Evolutionary conservation across 139 green algal genomes (phyloP).

Genomic region (Dunaliella sp.): DNA sequence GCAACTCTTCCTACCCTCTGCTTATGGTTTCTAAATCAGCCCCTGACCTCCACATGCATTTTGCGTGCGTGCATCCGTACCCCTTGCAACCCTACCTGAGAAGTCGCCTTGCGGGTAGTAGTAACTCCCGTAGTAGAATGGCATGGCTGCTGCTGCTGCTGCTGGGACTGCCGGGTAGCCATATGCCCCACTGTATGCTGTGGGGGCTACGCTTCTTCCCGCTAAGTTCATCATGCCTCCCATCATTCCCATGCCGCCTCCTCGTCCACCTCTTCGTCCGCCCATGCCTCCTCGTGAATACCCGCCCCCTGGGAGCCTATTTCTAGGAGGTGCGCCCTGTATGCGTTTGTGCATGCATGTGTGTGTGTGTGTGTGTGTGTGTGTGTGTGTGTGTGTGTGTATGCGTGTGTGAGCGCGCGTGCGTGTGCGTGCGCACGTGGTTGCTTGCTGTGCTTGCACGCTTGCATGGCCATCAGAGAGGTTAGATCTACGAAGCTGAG

Average conservation of each 20-base stretch:
- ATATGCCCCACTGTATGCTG: constrained; percentile 4
- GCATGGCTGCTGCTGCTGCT: constrained; percentile 22
- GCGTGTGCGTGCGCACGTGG: neutral
- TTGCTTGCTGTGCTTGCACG: too few relatives aligned
- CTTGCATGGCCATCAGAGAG: too few relatives aligned
- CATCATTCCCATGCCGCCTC: neutral
- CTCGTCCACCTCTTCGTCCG: neutral
- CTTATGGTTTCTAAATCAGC: neutral
- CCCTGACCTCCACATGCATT: neutral
- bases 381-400: neutral
- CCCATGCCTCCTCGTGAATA: neutral
- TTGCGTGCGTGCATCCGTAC: too few relatives aligned
- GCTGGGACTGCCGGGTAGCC: constrained; percentile 17
- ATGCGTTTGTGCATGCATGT: neutral
- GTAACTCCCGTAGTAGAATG: constrained; percentile 34
- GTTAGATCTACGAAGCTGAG: neutral
- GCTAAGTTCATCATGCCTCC: neutral
- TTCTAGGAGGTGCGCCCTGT: constrained; percentile 18
- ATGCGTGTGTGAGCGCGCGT: neutral
- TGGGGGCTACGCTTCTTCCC: neutral
- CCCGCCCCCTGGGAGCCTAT: neutral
- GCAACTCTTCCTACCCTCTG: too few relatives aligned
- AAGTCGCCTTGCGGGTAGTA: constrained; percentile 34
- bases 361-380: neutral
- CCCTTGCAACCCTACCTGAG: neutral